Conservation (phyloP, 345 rosid species). For the Eucalyptus pauciflora region DNA sequence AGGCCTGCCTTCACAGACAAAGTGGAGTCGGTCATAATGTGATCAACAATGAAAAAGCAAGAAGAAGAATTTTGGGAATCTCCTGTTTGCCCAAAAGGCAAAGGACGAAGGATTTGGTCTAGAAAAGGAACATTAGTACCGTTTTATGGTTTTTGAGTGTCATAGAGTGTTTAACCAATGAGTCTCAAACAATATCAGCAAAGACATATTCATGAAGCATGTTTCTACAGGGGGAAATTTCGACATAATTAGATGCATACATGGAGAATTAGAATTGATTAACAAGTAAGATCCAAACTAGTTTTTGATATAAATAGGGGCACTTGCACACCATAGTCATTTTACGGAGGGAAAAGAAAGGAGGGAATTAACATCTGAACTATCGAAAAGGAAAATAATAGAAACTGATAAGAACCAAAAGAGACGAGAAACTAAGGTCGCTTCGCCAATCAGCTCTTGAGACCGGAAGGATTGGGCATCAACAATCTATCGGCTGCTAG, state of each 20-base stretch:
- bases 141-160: background rate
- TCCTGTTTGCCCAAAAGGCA: background rate
- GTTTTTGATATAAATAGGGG: background rate
- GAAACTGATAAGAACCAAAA: background rate
- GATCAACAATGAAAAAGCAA: too few relatives aligned
- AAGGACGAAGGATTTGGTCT: background rate
- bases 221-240: background rate
- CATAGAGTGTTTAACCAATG: background rate
- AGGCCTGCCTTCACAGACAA: too few relatives aligned
- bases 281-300: background rate
- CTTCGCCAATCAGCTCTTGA: background rate
- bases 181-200: background rate
- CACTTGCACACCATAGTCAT: background rate
- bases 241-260: background rate
- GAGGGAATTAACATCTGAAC: background rate
- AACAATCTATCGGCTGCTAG: too few relatives aligned
- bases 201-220: background rate
- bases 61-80: too few relatives aligned
- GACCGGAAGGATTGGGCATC: background rate
- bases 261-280: background rate
- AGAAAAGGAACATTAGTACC: background rate
- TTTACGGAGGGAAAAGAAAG: background rate
- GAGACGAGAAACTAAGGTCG: background rate
- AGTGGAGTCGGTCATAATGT: too few relatives aligned
- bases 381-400: background rate